Base-by-base conservation (phyloP, 139 green algal genomes). In the Chlorella ohadii region DNA sequence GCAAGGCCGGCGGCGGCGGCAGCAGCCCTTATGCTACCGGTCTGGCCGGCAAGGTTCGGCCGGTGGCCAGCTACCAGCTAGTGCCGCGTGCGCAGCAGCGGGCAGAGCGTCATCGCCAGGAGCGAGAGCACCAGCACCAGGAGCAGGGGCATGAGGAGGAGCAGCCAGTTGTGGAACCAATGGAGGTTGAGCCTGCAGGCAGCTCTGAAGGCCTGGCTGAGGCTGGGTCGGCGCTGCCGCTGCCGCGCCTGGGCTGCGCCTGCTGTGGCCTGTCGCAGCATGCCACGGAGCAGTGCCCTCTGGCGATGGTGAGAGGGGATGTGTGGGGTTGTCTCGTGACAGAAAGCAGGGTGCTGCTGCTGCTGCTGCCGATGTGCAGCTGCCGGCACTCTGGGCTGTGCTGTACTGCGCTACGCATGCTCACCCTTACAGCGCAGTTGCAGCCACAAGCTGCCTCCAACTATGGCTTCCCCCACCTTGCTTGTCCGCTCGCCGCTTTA, bases 201-300 rank as follows among this genome's bases (percentile, higher is more conserved):
- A 23, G 61, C 38, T 23, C 38, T 28, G 41, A 19, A 39, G 47
- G 36, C 34, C 56, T 28, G 57, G 6, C 23, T 12, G 17, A 19
- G 9, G 16, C 38, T 0, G 38, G 16, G 15, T 1, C 73, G 2
- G 31, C 73, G 7, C 63, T 31, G 36, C 44, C 65, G 51, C 51
- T 71, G 1, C 44, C 79, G 23, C 56, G 9, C 23, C 70, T 79
- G 11, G 70, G 80, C 80, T 85, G 80, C 68, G 56, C 68, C 27
- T 44, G 23, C 17, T 85, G 80, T 38, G 80, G 80, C 27, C 27
- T 79, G 66, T 64, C 55, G 9, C 41, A 41, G 13, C 80, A 85
- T 38, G 34, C 25, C 51, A 72, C n/a, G 12, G 68, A 79, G 23
- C 70, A 85, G 16, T 85, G 80, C 80, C 68, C 72, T 25, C 80